Conservation (phyloP, 106 monocot genomes). For the Dactylorhiza incarnata region DNA sequence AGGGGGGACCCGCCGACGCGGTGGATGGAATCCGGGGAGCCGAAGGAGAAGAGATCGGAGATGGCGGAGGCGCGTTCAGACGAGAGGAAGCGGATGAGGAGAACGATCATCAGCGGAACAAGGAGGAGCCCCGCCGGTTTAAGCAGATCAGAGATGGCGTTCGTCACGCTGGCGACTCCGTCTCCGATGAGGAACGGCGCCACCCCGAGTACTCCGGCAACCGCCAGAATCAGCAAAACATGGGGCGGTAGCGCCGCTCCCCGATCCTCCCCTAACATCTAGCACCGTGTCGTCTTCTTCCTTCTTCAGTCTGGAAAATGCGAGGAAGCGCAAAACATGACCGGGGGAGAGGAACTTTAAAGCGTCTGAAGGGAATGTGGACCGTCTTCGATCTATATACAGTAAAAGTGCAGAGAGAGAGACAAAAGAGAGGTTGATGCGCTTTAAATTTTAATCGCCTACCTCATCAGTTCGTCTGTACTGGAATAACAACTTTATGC, state of each 20-base stretch:
- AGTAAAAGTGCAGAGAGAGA: too few species aligned
- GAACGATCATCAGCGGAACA: slow-evolving; percentile 52
- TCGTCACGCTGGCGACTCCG: slow-evolving; percentile 36
- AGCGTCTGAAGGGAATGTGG: too few species aligned
- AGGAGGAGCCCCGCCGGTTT: slow-evolving; percentile 69
- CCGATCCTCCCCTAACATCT: not conserved
- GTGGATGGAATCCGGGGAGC: slow-evolving; percentile 70
- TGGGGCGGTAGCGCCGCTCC: slow-evolving; percentile 38
- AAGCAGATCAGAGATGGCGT: slow-evolving; percentile 45
- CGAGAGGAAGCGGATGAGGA: slow-evolving; percentile 75
- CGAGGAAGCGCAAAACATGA: too few species aligned
- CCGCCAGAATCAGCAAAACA: slow-evolving; percentile 48
- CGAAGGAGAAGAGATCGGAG: slow-evolving; percentile 44
- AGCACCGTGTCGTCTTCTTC: too few species aligned
- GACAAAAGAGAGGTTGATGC: too few species aligned
- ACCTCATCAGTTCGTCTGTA: too few species aligned
- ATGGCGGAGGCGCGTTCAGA: slow-evolving; percentile 51
- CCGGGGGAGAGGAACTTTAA: too few species aligned
- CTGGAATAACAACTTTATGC: too few species aligned
- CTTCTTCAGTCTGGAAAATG: too few species aligned
- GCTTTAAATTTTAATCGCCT: too few species aligned
- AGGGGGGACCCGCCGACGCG: slow-evolving; percentile 74
- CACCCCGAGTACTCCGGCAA: slow-evolving; percentile 48
- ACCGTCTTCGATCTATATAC: too few species aligned
- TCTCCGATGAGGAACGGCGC: slow-evolving; percentile 54